These are phyloP conservation scores for Pyrenophora graminea DNA, from an alignment of 2,329 filamentous ascomycete species.

Conservation along the genomic window DNA sequence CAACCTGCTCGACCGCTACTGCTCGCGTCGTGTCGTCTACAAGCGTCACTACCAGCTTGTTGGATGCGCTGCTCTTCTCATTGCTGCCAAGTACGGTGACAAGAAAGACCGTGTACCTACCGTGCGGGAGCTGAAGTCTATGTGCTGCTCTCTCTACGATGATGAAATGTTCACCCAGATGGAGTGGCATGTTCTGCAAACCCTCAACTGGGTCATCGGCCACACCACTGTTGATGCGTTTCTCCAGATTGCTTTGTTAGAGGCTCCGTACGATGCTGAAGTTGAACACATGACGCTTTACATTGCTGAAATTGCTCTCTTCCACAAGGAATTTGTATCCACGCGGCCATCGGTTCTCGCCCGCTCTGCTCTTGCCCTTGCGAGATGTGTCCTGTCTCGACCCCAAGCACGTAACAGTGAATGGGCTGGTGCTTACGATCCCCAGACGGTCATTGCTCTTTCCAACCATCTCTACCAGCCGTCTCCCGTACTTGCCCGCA, in stretches of 20 bases:
- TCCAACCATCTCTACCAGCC: conserved; percentile 69
- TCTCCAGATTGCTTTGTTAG: conserved; percentile 81
- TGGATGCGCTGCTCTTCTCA: conserved; percentile 91
- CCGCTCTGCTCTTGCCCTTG: conserved; percentile 80
- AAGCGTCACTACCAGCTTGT: conserved; percentile 99
- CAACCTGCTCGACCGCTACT: conserved; percentile 96
- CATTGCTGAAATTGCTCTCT: conserved; percentile 91
- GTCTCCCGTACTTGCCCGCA: conserved; percentile 68
- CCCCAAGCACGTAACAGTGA: conserved; percentile 75
- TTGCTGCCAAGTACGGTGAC: conserved; percentile 97
- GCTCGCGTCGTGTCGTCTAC: conserved; percentile 95
- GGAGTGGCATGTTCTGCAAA: conserved; percentile 99
- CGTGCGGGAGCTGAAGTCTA: conserved; percentile 94
- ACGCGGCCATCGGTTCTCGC: conserved; percentile 90
- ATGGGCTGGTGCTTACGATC: conserved; percentile 74
- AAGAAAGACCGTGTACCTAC: conserved; percentile 99
- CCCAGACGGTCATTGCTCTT: conserved; percentile 66
- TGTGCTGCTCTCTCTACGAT: conserved; percentile 98
- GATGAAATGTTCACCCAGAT: conserved; percentile 99
- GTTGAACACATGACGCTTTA: conserved; percentile 95
- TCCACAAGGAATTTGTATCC: conserved; percentile 96
- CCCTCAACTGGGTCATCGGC: conserved; percentile 92
- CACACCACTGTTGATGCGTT: conserved; percentile 97
- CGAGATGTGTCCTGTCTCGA: conserved; percentile 81
- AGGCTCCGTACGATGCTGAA: conserved; percentile 75